A percentile compares a stretch with the other conserved stretches of the same genome.
Conservation (phyloP, 495 filamentous ascomycete species). For the Usnea hakonensis region DNA sequence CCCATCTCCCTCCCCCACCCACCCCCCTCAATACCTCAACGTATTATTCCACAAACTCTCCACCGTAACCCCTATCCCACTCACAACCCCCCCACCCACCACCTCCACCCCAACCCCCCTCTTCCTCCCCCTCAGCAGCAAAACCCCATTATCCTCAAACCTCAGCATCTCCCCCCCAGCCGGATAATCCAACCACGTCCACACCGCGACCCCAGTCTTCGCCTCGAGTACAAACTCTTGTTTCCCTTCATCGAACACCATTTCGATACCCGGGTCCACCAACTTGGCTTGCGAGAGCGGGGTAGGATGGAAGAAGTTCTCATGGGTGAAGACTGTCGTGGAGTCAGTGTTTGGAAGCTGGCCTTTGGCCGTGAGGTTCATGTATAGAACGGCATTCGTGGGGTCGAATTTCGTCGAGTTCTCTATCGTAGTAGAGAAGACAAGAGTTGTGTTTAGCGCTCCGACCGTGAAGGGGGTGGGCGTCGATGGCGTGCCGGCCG, state of each 20-base stretch:
- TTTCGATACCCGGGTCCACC: slow-evolving; percentile 46
- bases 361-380: slow-evolving; percentile 48
- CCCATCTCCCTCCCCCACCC: too few relatives aligned
- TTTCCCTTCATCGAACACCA: slow-evolving; percentile 34
- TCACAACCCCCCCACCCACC: slow-evolving; percentile 43
- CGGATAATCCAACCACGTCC: slow-evolving; percentile 60
- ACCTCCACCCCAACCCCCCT: slow-evolving; percentile 42
- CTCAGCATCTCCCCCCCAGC: slow-evolving; percentile 49
- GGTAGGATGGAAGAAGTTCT: slow-evolving; percentile 48
- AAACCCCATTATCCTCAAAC: slow-evolving; percentile 56
- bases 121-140: slow-evolving; percentile 46
- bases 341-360: slow-evolving; percentile 44
- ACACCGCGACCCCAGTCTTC: slow-evolving; percentile 50
- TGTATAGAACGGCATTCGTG: slow-evolving; percentile 44
- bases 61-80: slow-evolving; percentile 46
- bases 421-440: slow-evolving; percentile 39
- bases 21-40: slow-evolving; percentile 20
- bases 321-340: slow-evolving; percentile 46
- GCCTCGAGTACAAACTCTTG: slow-evolving; percentile 51
- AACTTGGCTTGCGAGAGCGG: slow-evolving; percentile 46
- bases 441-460: slow-evolving; percentile 51
- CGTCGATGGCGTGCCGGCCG: slow-evolving; percentile 26
- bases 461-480: slow-evolving; percentile 45
- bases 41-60: slow-evolving; percentile 61
- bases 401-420: slow-evolving; percentile 33